A percentile compares a stretch with the other conserved stretches of the same genome.
These are phyloP conservation scores for Hymenoscyphus infarciens DNA, from an alignment of 2,329 filamentous ascomycete genomes.

Conservation along the genomic window DNA sequence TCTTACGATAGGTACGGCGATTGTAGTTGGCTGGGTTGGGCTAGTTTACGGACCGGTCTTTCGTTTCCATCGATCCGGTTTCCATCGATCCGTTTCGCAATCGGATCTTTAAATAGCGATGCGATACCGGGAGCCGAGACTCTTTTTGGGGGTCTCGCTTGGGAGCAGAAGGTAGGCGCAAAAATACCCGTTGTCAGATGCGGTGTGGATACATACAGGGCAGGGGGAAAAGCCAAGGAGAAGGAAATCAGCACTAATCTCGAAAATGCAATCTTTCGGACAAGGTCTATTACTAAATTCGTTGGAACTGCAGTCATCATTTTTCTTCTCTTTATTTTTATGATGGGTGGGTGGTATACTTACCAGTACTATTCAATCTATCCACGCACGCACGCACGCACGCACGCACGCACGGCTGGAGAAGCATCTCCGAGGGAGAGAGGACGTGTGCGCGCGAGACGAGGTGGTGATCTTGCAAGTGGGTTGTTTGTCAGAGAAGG, in stretches of 20 bases:
- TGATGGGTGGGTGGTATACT: not conserved
- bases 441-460: not conserved
- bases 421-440: not conserved
- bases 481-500: not conserved
- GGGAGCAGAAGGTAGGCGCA: too few species aligned
- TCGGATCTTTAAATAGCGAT: conserved; percentile 2
- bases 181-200: too few species aligned
- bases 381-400: not conserved
- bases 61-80: not conserved
- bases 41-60: not conserved
- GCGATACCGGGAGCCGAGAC: not conserved
- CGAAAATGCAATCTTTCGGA: not conserved
- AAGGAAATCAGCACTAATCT: not conserved
- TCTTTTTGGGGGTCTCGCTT: too few species aligned
- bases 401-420: not conserved
- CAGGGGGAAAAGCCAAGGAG: not conserved
- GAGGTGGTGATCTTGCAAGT: conserved; percentile 1
- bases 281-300: not conserved
- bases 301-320: not conserved
- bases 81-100: not conserved
- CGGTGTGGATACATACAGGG: too few species aligned
- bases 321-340: not conserved
- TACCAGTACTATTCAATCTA: conserved; percentile 1
- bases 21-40: not conserved
- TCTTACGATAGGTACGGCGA: not conserved